Conservation (phyloP, 306 rosid species). For the Corylus avellana region DNA sequence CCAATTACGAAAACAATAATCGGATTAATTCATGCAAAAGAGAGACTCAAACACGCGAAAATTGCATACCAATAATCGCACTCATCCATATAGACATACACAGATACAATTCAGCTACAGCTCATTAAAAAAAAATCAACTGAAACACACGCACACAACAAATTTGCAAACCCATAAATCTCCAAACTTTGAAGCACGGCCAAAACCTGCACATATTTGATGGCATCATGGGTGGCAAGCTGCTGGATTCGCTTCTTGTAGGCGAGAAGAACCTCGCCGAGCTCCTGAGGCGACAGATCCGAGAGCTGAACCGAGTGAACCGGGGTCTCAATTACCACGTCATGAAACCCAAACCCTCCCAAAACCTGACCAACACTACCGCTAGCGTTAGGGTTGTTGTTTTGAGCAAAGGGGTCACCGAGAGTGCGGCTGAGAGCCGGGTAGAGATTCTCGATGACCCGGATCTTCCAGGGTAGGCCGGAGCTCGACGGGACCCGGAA, state of each 20-base stretch:
- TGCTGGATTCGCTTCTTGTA: constrained; percentile 40
- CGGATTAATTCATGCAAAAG: too few relatives aligned
- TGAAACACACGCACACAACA: not conserved
- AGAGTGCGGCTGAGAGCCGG: constrained; percentile 40
- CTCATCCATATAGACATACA: not conserved
- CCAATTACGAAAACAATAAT: too few relatives aligned
- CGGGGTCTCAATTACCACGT: constrained; percentile 51
- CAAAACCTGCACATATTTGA: constrained; percentile 53
- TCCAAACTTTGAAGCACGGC: not conserved
- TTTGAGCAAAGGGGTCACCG: not conserved
- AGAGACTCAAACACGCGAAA: too few relatives aligned
- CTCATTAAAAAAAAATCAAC: not conserved
- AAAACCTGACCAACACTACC: constrained; percentile 16
- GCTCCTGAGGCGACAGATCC: constrained; percentile 33
- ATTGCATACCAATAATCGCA: not conserved
- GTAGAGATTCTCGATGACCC: constrained; percentile 55
- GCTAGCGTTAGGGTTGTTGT: not conserved
- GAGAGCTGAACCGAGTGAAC: constrained; percentile 49
- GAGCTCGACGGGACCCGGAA: constrained; percentile 43
- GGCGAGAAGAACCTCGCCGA: constrained; percentile 39
- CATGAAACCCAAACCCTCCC: constrained; percentile 52
- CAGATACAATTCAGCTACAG: not conserved
- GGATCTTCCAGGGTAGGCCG: constrained; percentile 40
- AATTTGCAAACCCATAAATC: not conserved
- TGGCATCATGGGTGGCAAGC: constrained; percentile 17